phyloP scores from a whole-genome alignment of 106 monocot genomes.

The Allium cepa region DNA sequence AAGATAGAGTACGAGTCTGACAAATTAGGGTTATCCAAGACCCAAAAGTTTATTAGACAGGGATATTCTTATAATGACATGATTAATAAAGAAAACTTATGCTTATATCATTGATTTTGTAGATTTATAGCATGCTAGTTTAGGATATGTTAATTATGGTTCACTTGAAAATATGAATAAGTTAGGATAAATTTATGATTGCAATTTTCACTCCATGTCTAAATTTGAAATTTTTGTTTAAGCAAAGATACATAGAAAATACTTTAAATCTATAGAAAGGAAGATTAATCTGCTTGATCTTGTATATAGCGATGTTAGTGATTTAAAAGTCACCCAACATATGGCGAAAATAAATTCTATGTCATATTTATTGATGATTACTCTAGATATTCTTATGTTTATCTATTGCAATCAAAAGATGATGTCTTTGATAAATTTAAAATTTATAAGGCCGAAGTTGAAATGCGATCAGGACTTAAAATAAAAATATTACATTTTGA shows the following conservation, averaged over 20 bases:
- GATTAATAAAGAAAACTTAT: neutral
- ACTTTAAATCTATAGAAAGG: neutral
- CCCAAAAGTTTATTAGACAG: neutral
- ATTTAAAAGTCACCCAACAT: neutral
- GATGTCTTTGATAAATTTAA: neutral
- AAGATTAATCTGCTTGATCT: neutral
- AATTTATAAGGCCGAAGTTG: neutral
- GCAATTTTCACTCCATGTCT: neutral
- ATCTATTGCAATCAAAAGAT: neutral
- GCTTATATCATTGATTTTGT: neutral
- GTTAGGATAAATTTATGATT: neutral
- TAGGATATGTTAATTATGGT: neutral
- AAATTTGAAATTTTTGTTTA: neutral
- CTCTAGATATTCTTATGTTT: conserved; percentile 2
- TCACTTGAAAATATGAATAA: neutral
- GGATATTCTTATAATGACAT: neutral
- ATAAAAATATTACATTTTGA: neutral
- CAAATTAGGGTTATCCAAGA: neutral
- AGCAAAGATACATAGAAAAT: neutral
- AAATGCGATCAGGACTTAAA: neutral
- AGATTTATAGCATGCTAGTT: neutral
- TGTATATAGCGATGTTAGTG: neutral
- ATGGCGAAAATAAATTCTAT: neutral
- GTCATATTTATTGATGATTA: neutral
- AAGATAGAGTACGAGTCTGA: neutral